Conservation (phyloP, 805 yeast genomes). For the Hanseniaspora jakobsenii region DNA sequence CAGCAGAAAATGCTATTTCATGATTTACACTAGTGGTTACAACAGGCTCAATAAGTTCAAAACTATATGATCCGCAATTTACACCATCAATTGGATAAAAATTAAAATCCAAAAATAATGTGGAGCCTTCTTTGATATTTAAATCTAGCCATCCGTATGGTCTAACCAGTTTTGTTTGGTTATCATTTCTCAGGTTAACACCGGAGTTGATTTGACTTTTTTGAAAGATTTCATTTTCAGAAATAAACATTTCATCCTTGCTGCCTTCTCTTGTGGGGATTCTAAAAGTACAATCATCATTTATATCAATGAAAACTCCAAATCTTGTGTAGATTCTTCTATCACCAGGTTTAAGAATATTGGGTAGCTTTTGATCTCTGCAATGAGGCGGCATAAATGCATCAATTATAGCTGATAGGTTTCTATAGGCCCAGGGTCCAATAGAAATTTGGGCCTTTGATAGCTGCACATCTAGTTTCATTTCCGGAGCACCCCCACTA, state of each 20-base stretch:
- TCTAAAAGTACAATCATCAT: conserved; percentile 56
- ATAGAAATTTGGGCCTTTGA: conserved; percentile 58
- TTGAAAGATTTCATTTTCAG: conserved; percentile 21
- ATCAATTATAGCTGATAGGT: conserved; percentile 51
- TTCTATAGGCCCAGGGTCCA: conserved; percentile 95
- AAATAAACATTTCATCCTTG: conserved; percentile 44
- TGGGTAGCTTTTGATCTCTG: conserved; percentile 39
- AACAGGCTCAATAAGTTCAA: conserved; percentile 45
- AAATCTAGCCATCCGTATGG: conserved; percentile 92
- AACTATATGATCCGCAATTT: conserved; percentile 38
- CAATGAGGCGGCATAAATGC: conserved; percentile 58
- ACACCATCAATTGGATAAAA: conserved; percentile 46
- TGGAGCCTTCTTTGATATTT: conserved; percentile 44
- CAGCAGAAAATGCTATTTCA: conserved; percentile 57
- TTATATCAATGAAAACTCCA: conserved; percentile 41
- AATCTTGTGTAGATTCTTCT: conserved; percentile 47
- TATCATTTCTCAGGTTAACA: background rate
- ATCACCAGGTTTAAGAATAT: conserved; percentile 37
- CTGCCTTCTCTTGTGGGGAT: conserved; percentile 78
- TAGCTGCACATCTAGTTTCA: conserved; percentile 49
- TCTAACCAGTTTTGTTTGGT: conserved; percentile 24
- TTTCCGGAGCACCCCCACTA: conserved; percentile 44
- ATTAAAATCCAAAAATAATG: conserved; percentile 36
- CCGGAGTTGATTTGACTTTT: conserved; percentile 29
- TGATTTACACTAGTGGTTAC: conserved; percentile 80